Evolutionary conservation across 2,329 filamentous ascomycete genomes (phyloP).

Genomic region (Fusarium papillatum): DNA sequence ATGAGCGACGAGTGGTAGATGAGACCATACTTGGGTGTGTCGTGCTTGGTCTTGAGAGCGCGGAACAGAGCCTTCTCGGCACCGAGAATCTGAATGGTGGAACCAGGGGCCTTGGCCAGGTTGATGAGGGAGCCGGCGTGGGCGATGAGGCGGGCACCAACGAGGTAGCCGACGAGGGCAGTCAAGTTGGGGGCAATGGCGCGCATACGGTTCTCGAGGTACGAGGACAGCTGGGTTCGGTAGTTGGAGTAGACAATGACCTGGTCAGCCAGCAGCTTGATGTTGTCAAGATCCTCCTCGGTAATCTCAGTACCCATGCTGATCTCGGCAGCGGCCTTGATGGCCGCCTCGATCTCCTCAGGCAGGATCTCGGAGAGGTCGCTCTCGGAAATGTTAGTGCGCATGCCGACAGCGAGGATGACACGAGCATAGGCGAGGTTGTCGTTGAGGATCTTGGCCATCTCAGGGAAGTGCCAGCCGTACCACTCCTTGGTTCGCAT

Average conservation of each 20-base stretch:
- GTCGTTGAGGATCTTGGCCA: slow-evolving; percentile 97
- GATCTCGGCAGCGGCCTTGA: slow-evolving; percentile 95
- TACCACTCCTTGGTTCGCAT: slow-evolving; percentile 99
- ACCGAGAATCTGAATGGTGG: slow-evolving; percentile 97
- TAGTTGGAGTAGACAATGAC: slow-evolving; percentile 94
- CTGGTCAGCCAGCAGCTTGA: slow-evolving; percentile 91
- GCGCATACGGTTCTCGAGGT: slow-evolving; percentile 94
- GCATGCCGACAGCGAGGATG: slow-evolving; percentile 90
- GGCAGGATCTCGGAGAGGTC: slow-evolving; percentile 93
- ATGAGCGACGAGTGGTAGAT: slow-evolving; percentile 95
- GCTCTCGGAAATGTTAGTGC: slow-evolving; percentile 80
- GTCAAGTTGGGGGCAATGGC: slow-evolving; percentile 97
- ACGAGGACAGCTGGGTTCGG: slow-evolving; percentile 87
- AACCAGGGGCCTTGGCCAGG: slow-evolving; percentile 94
- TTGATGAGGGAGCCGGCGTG: slow-evolving; percentile 96
- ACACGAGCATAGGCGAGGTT: slow-evolving; percentile 94
- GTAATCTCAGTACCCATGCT: slow-evolving; percentile 99
- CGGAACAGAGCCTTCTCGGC: slow-evolving; percentile 99
- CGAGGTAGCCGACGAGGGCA: slow-evolving; percentile 90
- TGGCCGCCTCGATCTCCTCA: slow-evolving; percentile 91
- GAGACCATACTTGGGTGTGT: slow-evolving; percentile 98
- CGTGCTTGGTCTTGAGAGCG: slow-evolving; percentile 98
- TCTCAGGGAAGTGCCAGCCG: slow-evolving; percentile 99
- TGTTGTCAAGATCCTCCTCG: slow-evolving; percentile 92
- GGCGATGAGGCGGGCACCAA: slow-evolving; percentile 94